Base-by-base conservation (phyloP, 371 early-diverging fungal species). In the Batkoa obscura region DNA sequence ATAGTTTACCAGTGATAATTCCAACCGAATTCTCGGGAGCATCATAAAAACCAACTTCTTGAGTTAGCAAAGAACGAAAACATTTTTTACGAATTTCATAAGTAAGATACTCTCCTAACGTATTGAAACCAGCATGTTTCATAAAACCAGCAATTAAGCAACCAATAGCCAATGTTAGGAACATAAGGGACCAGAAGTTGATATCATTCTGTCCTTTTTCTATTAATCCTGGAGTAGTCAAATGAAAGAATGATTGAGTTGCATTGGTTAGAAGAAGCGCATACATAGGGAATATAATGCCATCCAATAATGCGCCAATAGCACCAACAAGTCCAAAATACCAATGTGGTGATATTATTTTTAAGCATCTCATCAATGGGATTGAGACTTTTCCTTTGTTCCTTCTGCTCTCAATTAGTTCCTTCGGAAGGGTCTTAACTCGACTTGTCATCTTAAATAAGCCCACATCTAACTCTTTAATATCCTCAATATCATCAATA, bases 1-100 rank as follows among this genome's bases (percentile, higher is more conserved):
- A 80, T 41, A 94, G 74, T 42, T 83, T 78, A 10, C 89, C 70
- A 0, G 88, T 81, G 41, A 94, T 68, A 17, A 82, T 84, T 56
- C 95, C 94, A 30, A 83, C 79, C 39, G 72, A 76, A 68, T 94
- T 80, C 47, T 79, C 76, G 35, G 81, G 81, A 32, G 77, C 71
- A 66, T 94, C 95, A 66, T 84, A 94, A 66, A 74, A 94, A 4
- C 72, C 83, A 57, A 91, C 78, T 60, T 93, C 90, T 72, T 92
- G 94, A 2, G 71, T 60, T 57, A 87, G 55, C 53, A 85, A 66
- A 6, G 78, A 67, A 5, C 62, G 49, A 66, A 86, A 86, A 10
- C 69, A 62, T 52, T 62, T 58, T 41, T 67, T 56, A 37, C 88
- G 69, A 51, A 88, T 62, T 3, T 74, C 68, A 42, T 60, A 68